A percentile compares a stretch with the other conserved stretches of the same genome.
phyloP scores from a whole-genome alignment of 2,329 filamentous ascomycete genomes.

The Didymella glomerata region DNA sequence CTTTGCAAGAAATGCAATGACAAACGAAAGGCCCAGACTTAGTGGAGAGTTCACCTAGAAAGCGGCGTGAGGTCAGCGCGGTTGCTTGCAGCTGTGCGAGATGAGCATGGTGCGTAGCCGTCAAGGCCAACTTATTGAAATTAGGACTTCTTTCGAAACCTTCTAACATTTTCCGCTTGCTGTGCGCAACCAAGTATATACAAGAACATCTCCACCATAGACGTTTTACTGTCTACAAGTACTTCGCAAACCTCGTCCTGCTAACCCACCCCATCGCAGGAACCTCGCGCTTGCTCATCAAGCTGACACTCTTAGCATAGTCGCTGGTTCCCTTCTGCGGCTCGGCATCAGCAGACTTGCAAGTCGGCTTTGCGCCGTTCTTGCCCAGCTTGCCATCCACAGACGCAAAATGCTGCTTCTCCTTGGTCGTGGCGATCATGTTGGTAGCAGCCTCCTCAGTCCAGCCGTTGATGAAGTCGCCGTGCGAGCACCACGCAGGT shows the following conservation, averaged over 20 bases:
- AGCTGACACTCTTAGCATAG: conserved; percentile 50
- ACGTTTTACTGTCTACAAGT: conserved; percentile 3
- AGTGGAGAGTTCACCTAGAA: too few relatives aligned
- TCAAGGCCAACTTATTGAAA: background rate
- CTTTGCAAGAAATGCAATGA: too few relatives aligned
- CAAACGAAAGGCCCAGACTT: too few relatives aligned
- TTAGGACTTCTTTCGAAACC: background rate
- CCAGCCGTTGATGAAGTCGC: conserved; percentile 62
- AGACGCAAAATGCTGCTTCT: conserved; percentile 48
- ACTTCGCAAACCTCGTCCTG: conserved; percentile 16
- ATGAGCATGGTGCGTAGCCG: background rate
- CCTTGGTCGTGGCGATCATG: conserved; percentile 52
- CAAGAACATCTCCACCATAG: background rate
- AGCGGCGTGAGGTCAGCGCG: too few relatives aligned
- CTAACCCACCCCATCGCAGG: conserved; percentile 13
- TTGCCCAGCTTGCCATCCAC: conserved; percentile 50
- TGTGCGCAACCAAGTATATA: conserved; percentile 1
- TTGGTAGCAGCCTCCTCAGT: conserved; percentile 52
- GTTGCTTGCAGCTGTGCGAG: too few relatives aligned
- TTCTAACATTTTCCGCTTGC: background rate
- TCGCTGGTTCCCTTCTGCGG: conserved; percentile 54
- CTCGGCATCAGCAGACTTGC: conserved; percentile 54
- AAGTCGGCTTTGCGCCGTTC: conserved; percentile 43
- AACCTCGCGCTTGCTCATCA: conserved; percentile 32
- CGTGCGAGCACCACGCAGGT: conserved; percentile 55